These are phyloP conservation scores for Plantago elongata DNA, from an alignment of 257 asterid species.

Conservation along the genomic window DNA sequence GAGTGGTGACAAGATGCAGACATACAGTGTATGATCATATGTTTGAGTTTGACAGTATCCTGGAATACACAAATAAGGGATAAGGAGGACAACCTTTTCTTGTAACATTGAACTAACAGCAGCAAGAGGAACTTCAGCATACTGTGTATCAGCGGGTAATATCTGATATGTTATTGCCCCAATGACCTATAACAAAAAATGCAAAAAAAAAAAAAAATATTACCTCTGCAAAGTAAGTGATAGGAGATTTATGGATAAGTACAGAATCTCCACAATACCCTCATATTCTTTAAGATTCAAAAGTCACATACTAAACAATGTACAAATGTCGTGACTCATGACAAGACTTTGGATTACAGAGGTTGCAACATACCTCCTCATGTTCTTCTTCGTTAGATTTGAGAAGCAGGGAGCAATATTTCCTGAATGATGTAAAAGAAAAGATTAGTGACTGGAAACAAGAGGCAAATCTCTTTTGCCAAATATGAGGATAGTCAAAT, in stretches of 20 bases:
- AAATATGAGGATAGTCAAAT: no score
- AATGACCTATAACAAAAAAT: conserved; percentile 44
- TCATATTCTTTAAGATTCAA: conserved; percentile 7
- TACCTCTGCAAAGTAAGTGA: conserved; percentile 8
- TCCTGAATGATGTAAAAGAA: conserved; percentile 41
- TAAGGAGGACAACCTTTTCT: conserved; percentile 47
- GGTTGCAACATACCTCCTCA: conserved; percentile 48
- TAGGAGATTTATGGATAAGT: not conserved
- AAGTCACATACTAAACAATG: not conserved
- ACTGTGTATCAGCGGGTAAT: conserved; percentile 75
- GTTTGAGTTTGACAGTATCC: not conserved
- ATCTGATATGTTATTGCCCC: conserved; percentile 89
- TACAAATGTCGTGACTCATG: no score
- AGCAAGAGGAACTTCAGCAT: conserved; percentile 94
- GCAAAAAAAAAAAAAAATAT: not conserved
- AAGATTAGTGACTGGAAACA: not conserved
- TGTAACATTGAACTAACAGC: conserved; percentile 67
- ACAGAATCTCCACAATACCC: not conserved
- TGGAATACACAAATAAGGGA: conserved; percentile 14
- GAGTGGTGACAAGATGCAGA: not conserved
- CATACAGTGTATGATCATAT: not conserved
- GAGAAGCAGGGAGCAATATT: conserved; percentile 72
- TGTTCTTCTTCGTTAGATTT: conserved; percentile 34
- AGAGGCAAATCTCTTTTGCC: no score
- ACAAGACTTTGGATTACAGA: conserved; percentile 15